These are phyloP conservation scores for Imleria badia DNA, from an alignment of 768 basidiomycete species.

Conservation along the genomic window DNA sequence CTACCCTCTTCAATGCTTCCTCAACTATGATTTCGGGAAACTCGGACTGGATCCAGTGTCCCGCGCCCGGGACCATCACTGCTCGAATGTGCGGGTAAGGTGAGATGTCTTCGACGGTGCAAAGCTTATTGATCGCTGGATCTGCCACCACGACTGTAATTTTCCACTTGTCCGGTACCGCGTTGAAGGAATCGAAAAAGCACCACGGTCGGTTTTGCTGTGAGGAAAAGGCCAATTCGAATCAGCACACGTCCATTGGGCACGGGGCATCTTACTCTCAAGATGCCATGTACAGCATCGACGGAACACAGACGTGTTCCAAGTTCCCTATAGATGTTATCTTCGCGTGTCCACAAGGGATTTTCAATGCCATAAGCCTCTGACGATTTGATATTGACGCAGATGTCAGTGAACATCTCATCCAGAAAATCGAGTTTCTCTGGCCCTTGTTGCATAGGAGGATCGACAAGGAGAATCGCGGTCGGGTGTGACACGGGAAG, in stretches of 20 bases:
- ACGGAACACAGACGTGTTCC: constrained; percentile 12
- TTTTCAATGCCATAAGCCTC: constrained; percentile 2
- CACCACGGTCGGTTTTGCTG: constrained; percentile 20
- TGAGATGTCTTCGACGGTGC: constrained; percentile 7
- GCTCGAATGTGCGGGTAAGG: constrained; percentile 13
- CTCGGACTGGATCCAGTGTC: constrained; percentile 30
- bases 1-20: constrained; percentile 13
- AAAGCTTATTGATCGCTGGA: constrained; percentile 3
- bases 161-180: constrained; percentile 13
- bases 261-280: not conserved
- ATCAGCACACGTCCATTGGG: not conserved
- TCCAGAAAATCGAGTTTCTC: not conserved
- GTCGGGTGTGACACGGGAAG: constrained; percentile 10
- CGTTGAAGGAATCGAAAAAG: constrained; percentile 8
- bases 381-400: not conserved
- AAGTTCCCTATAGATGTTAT: constrained; percentile 5
- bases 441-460: not conserved
- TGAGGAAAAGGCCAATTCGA: not conserved
- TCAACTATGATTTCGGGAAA: constrained; percentile 21
- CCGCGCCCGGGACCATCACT: constrained; percentile 12
- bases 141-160: constrained; percentile 18
- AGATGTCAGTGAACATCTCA: not conserved
- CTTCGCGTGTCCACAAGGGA: constrained; percentile 14
- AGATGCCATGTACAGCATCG: constrained; percentile 4
- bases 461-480: constrained; percentile 20